These are phyloP conservation scores for Echites panduratus DNA, from an alignment of 257 asterid species.

Conservation along the genomic window DNA sequence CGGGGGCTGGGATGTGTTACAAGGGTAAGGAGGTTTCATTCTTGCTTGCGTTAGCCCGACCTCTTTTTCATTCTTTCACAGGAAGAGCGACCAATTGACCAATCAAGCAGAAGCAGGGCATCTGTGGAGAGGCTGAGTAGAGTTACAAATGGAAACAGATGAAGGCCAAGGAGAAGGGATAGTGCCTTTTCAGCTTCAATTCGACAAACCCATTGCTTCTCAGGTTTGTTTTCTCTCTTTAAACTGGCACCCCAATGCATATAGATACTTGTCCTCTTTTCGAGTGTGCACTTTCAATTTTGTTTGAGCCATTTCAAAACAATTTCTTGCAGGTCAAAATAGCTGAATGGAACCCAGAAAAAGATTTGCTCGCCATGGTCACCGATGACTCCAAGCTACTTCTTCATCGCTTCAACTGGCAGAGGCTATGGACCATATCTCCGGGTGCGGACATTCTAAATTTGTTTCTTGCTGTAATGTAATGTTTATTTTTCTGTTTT, in stretches of 20 bases:
- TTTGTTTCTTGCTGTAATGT: background rate
- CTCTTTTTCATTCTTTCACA: background rate
- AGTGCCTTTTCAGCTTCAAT: slow-evolving; percentile 87
- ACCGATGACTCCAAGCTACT: slow-evolving; percentile 83
- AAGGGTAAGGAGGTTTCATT: background rate
- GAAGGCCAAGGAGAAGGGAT: slow-evolving; percentile 36
- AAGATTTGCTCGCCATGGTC: slow-evolving; percentile 91
- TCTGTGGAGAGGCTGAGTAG: background rate
- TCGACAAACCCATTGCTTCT: slow-evolving; percentile 81
- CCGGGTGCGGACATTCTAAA: slow-evolving; percentile 44
- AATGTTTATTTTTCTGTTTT: background rate
- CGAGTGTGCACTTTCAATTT: background rate
- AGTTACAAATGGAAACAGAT: slow-evolving; percentile 46
- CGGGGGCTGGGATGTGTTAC: too few species aligned
- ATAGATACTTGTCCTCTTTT: background rate
- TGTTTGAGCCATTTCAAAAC: slow-evolving; percentile 12
- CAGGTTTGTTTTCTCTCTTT: slow-evolving; percentile 35
- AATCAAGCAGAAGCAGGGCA: background rate
- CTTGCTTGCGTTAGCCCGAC: background rate
- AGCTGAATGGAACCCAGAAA: slow-evolving; percentile 99
- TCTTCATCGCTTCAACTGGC: slow-evolving; percentile 99
- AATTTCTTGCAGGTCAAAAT: slow-evolving; percentile 52
- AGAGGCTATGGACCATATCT: slow-evolving; percentile 85
- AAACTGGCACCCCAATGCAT: background rate
- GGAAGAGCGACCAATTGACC: background rate